These are phyloP conservation scores for Chrysopogon serrulatus DNA, from an alignment of 176 grass and related monocot species.

Conservation along the genomic window DNA sequence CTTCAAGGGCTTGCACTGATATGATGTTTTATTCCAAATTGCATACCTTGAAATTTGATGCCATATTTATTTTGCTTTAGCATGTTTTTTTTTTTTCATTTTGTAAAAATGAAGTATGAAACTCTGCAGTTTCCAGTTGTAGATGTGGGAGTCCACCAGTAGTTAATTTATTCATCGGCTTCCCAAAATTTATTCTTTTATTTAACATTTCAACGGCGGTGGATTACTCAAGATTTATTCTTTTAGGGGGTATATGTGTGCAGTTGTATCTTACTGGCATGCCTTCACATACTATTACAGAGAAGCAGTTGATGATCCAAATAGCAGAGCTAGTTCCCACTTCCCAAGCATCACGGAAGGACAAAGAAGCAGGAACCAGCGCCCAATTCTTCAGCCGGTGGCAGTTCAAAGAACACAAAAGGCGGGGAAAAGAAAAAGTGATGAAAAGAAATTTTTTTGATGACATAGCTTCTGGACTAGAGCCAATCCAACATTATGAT, in stretches of 20 bases:
- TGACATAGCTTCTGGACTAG: too few relatives aligned
- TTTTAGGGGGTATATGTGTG: background rate
- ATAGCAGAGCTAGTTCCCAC: too few relatives aligned
- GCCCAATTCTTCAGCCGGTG: slow-evolving; percentile 24
- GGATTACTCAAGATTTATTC: too few relatives aligned
- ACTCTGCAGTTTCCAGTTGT: background rate
- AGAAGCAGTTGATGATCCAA: slow-evolving; percentile 84
- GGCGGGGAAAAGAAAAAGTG: slow-evolving; percentile 78
- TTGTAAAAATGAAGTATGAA: background rate
- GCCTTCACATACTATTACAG: slow-evolving; percentile 29
- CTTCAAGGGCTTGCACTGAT: background rate
- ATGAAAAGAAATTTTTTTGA: too few relatives aligned
- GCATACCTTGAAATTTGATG: background rate
- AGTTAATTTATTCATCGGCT: background rate
- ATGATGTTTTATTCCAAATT: background rate
- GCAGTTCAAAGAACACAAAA: slow-evolving; percentile 38
- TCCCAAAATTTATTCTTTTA: background rate
- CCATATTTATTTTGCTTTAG: background rate
- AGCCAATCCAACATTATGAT: too few relatives aligned
- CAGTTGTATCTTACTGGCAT: slow-evolving; percentile 10
- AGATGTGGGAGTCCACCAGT: background rate
- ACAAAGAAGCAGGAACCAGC: slow-evolving; percentile 72
- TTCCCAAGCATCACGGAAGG: slow-evolving; percentile 89
- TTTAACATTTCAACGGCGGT: too few relatives aligned
- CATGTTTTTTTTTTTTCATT: background rate